Evolutionary conservation across 75 land plant genomes (phyloP).

Genomic region (Gnetum montanum): DNA sequence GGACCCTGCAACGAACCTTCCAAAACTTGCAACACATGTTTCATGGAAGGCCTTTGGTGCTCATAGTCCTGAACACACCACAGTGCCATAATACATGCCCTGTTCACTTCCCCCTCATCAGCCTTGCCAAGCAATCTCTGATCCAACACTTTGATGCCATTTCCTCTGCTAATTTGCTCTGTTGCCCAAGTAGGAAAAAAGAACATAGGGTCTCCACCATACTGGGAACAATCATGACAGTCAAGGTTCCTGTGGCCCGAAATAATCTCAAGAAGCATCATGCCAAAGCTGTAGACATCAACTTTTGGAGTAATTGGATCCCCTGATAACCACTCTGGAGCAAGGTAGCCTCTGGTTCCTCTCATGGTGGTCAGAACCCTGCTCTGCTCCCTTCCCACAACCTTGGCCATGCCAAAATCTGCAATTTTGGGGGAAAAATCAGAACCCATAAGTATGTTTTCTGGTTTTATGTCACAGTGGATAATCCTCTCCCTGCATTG

Average conservation of each 20-base stretch:
- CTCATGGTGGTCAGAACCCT: conserved; percentile 9
- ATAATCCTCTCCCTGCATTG: conserved; percentile 11
- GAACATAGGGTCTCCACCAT: too few species aligned
- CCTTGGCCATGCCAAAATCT: conserved; percentile 14
- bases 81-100: conserved; percentile 1
- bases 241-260: not conserved
- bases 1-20: too few species aligned
- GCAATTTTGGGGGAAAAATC: conserved; percentile 12
- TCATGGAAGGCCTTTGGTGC: conserved; percentile 8
- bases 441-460: conserved; percentile 11
- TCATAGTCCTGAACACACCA: conserved; percentile 20
- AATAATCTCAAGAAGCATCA: conserved; percentile 10
- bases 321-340: conserved; percentile 13
- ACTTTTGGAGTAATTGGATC: conserved; percentile 17
- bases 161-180: not conserved
- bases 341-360: conserved; percentile 13
- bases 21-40: conserved; percentile 11
- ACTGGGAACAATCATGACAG: not conserved
- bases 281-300: conserved; percentile 46
- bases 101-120: not conserved
- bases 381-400: conserved; percentile 12
- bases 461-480: conserved; percentile 14
- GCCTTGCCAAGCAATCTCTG: not conserved
- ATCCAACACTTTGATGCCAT: not conserved
- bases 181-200: not conserved